Evolutionary conservation across 148 eudicot species (phyloP).

Genomic region (Chenopodium berlandieri): DNA sequence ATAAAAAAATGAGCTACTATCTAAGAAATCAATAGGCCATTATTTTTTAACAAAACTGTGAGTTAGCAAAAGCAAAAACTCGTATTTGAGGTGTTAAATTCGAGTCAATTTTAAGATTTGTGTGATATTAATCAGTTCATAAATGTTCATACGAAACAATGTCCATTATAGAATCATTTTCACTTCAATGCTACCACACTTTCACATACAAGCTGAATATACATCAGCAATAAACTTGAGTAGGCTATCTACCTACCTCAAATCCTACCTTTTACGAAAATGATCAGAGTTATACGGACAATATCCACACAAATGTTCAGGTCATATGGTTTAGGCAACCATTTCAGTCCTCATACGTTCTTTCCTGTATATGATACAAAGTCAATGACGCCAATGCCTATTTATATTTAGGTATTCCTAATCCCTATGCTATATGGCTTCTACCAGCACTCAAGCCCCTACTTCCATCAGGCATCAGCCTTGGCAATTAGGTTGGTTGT

Average conservation of each 20-base stretch:
- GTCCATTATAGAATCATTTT: too few relatives aligned
- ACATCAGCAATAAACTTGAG: not conserved
- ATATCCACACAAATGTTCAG: not conserved
- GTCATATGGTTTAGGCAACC: not conserved
- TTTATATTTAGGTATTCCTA: too few relatives aligned
- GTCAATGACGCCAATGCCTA: not conserved
- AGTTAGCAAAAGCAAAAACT: not conserved
- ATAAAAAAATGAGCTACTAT: too few relatives aligned
- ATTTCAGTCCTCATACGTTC: not conserved
- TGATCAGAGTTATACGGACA: not conserved
- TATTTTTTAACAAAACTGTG: not conserved
- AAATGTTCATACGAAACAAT: too few relatives aligned
- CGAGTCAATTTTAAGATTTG: too few relatives aligned
- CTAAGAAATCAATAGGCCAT: not conserved
- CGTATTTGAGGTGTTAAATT: not conserved
- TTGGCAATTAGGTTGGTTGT: too few relatives aligned
- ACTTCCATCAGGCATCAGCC: too few relatives aligned
- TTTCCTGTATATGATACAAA: not conserved
- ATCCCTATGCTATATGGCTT: not conserved
- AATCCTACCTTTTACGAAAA: not conserved
- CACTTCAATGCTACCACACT: too few relatives aligned
- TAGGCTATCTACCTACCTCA: not conserved
- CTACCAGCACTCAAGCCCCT: not conserved
- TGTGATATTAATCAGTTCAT: too few relatives aligned
- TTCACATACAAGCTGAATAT: not conserved